Evolutionary conservation across 192 early-diverging fungal genomes (phyloP).

Genomic region (Coemansia sp.): DNA sequence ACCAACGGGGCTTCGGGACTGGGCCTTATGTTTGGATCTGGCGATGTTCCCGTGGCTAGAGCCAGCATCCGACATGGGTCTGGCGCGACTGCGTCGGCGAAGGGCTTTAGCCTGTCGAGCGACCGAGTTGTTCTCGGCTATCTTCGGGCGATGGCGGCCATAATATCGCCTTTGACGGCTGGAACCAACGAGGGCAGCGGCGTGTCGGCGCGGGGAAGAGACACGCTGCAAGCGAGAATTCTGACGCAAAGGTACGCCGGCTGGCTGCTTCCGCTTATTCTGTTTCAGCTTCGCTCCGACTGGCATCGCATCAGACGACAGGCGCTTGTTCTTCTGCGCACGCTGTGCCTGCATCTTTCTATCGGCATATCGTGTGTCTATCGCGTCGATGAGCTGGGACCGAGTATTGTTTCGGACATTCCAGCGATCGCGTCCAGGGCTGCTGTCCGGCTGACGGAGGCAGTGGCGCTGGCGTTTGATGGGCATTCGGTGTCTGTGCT

Average conservation of each 20-base stretch:
- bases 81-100: constrained; percentile 1
- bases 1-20: constrained; percentile 19
- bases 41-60: background rate
- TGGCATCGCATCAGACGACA: constrained; percentile 30
- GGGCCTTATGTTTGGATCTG: constrained; percentile 33
- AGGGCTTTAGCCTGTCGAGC: constrained; percentile 9
- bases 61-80: constrained; percentile 6
- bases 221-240: constrained; percentile 2
- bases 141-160: constrained; percentile 26
- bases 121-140: constrained; percentile 36
- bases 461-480: constrained; percentile 31
- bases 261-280: constrained; percentile 27
- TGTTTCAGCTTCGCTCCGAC: constrained; percentile 38
- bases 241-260: constrained; percentile 22
- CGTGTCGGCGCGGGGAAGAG: background rate
- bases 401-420: constrained; percentile 44
- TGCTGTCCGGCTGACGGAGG: constrained; percentile 12
- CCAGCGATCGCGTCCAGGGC: constrained; percentile 35
- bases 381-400: constrained; percentile 36
- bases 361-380: constrained; percentile 10
- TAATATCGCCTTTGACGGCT: constrained; percentile 8
- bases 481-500: constrained; percentile 20
- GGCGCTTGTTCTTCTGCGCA: constrained; percentile 38
- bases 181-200: background rate
- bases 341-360: constrained; percentile 27